phyloP scores from a whole-genome alignment of 2,329 filamentous ascomycete genomes.

The Diatrype stigma region DNA sequence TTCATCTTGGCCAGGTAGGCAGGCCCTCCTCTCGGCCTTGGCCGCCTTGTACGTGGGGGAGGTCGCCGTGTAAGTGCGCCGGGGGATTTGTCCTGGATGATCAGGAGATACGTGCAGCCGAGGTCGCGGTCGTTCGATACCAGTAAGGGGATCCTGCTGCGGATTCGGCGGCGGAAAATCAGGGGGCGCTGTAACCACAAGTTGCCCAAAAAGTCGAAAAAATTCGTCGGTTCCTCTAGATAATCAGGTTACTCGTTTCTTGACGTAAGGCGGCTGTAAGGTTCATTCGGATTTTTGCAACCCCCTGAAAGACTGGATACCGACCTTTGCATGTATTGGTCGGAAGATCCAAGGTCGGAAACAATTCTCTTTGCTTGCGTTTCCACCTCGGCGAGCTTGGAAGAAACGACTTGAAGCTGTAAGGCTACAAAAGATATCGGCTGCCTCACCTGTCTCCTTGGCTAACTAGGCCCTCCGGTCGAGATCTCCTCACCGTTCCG shows the following conservation, averaged over 20 bases:
- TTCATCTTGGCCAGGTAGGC: conserved; percentile 70
- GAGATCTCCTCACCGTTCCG: conserved; percentile 55
- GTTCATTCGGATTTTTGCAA: conserved; percentile 67
- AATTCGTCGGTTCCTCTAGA: conserved; percentile 88
- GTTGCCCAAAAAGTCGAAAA: conserved; percentile 76
- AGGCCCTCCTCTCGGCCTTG: conserved; percentile 61
- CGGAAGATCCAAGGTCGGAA: conserved; percentile 66
- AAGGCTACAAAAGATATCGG: conserved; percentile 66
- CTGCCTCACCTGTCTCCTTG: conserved; percentile 63
- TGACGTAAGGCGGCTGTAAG: conserved; percentile 66
- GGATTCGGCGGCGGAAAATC: conserved; percentile 46
- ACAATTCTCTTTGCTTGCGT: conserved; percentile 63
- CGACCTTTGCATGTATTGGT: conserved; percentile 54
- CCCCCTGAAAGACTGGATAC: conserved; percentile 70
- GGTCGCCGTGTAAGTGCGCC: conserved; percentile 70
- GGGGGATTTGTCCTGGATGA: conserved; percentile 69
- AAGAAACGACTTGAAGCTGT: conserved; percentile 63
- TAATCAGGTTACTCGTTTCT: conserved; percentile 70
- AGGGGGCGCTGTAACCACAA: conserved; percentile 80
- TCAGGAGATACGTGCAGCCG: conserved; percentile 71
- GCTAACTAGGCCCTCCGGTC: conserved; percentile 51
- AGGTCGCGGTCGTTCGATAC: conserved; percentile 86
- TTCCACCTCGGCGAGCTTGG: conserved; percentile 61
- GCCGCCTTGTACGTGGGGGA: conserved; percentile 68
- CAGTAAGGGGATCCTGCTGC: conserved; percentile 58